Evolutionary conservation across 257 asterid species (phyloP).

Genomic region (Jacaranda mimosifolia): DNA sequence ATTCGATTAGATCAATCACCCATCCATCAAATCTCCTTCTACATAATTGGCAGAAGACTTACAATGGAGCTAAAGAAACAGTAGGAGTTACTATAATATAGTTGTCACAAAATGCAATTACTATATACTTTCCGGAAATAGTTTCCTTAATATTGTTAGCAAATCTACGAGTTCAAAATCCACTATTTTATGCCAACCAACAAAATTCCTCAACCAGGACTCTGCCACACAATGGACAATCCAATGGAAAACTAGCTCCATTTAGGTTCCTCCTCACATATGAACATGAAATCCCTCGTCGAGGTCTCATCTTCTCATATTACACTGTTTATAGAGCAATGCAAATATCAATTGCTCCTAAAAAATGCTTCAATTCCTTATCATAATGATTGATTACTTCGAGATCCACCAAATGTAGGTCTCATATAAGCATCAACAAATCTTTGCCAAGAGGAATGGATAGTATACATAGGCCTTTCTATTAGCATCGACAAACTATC

Average conservation of each 20-base stretch:
- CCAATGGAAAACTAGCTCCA: background rate
- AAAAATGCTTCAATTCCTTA: background rate
- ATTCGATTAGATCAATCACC: too few relatives aligned
- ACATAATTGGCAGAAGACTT: too few relatives aligned
- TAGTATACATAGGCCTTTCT: conserved; percentile 81
- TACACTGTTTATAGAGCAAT: background rate
- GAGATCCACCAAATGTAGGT: conserved; percentile 82
- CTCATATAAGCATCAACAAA: conserved; percentile 90
- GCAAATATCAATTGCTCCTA: background rate
- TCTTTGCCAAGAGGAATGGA: conserved; percentile 85
- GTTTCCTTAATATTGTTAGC: too few relatives aligned
- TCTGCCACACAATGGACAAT: too few relatives aligned
- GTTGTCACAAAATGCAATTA: too few relatives aligned
- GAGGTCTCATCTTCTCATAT: background rate
- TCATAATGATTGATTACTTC: conserved; percentile 14
- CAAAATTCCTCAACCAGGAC: background rate
- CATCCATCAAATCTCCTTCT: too few relatives aligned
- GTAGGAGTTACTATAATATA: too few relatives aligned
- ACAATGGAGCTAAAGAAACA: too few relatives aligned
- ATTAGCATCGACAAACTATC: conserved; percentile 79
- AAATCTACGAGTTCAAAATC: background rate
- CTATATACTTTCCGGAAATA: too few relatives aligned
- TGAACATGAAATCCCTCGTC: background rate
- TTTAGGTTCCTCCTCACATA: background rate
- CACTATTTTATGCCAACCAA: background rate